phyloP scores from a whole-genome alignment of 495 filamentous ascomycete species.

The Lophium mytilinum region DNA sequence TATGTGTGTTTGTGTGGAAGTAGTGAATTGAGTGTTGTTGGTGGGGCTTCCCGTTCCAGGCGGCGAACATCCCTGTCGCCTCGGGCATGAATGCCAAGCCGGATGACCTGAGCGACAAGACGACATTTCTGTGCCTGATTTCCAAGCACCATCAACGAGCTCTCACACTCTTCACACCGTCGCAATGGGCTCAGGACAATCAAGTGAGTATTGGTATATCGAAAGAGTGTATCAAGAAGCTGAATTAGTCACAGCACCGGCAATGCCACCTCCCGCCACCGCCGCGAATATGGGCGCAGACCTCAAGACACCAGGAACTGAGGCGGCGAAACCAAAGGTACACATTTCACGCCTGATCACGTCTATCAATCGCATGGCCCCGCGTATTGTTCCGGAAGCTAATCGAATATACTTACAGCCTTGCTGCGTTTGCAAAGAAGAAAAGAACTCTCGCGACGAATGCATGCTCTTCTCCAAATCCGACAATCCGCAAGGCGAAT shows the following conservation, averaged over 20 bases:
- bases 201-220: conserved; percentile 7
- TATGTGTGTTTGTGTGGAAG: background rate
- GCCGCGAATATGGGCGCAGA: conserved; percentile 36
- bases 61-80: background rate
- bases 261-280: conserved; percentile 21
- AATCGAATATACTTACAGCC: conserved; percentile 45
- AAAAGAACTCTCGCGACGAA: conserved; percentile 87
- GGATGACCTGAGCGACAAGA: conserved; percentile 7
- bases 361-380: background rate
- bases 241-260: conserved; percentile 3
- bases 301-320: conserved; percentile 36
- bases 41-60: conserved; percentile 5
- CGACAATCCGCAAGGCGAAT: conserved; percentile 69
- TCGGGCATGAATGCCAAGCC: conserved; percentile 13
- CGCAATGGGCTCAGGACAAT: conserved; percentile 25
- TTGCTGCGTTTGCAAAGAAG: conserved; percentile 94
- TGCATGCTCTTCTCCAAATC: conserved; percentile 94
- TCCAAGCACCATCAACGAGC: too few species aligned
- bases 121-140: background rate
- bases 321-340: conserved; percentile 51
- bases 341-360: background rate
- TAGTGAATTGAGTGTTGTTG: conserved; percentile 12
- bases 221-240: background rate
- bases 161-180: background rate
- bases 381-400: background rate